A percentile compares a stretch with the other conserved stretches of the same genome.
These are phyloP conservation scores for Yamadazyma insecticola DNA, from an alignment of 805 yeast genomes.

Conservation along the genomic window DNA sequence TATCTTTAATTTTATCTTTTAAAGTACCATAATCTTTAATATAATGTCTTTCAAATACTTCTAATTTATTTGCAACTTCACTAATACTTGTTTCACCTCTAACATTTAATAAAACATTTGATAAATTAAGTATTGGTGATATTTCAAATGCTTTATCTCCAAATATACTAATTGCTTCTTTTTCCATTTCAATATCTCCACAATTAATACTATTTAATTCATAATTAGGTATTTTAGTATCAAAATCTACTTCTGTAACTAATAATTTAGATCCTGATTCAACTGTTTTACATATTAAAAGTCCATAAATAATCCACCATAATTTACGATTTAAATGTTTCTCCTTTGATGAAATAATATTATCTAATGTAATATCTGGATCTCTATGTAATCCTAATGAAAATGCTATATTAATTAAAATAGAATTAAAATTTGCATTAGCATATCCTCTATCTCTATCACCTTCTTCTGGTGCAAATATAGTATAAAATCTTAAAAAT, in stretches of 20 bases:
- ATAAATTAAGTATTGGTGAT: neutral
- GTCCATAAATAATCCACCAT: slow-evolving; percentile 25
- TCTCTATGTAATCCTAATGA: slow-evolving; percentile 69
- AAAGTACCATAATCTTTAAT: slow-evolving; percentile 4
- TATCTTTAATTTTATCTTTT: neutral
- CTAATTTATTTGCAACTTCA: neutral
- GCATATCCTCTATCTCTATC: slow-evolving; percentile 57
- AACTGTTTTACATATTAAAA: slow-evolving; percentile 21
- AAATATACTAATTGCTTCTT: slow-evolving; percentile 18
- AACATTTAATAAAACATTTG: slow-evolving; percentile 1
- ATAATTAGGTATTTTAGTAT: slow-evolving; percentile 21
- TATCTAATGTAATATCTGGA: slow-evolving; percentile 44
- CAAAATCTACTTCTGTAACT: slow-evolving; percentile 22
- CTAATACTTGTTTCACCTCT: slow-evolving; percentile 1
- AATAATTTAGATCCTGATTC: slow-evolving; percentile 25
- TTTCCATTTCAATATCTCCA: slow-evolving; percentile 15
- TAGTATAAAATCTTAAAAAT: slow-evolving; percentile 47
- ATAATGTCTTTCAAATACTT: slow-evolving; percentile 1
- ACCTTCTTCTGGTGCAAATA: slow-evolving; percentile 50
- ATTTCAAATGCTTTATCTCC: neutral
- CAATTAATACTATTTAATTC: slow-evolving; percentile 30
- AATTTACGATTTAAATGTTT: slow-evolving; percentile 28
- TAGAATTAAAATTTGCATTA: slow-evolving; percentile 43
- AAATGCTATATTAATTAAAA: slow-evolving; percentile 60
- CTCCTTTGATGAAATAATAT: slow-evolving; percentile 11